These are phyloP conservation scores for Rhizopogon vesiculosus DNA, from an alignment of 768 basidiomycete genomes.

Conservation along the genomic window DNA sequence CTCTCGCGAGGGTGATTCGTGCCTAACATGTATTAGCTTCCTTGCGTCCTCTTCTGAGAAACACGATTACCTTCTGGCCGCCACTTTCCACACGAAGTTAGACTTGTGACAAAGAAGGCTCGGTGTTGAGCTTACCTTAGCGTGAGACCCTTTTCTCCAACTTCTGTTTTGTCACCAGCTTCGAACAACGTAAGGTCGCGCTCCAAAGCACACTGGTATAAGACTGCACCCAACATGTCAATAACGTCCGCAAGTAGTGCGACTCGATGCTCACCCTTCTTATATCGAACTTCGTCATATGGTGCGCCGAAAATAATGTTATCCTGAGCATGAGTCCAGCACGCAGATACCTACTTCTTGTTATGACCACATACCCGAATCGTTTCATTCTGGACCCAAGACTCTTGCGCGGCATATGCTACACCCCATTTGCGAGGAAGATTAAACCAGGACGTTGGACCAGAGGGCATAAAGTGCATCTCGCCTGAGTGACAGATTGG, in stretches of 20 bases:
- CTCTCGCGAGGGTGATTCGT: slow-evolving; percentile 54
- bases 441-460: slow-evolving; percentile 58
- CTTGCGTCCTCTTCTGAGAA: too few species aligned
- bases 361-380: slow-evolving; percentile 28
- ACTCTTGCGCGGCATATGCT: slow-evolving; percentile 79
- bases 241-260: background rate
- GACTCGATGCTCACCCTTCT: slow-evolving; percentile 25
- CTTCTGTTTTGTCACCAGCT: slow-evolving; percentile 65
- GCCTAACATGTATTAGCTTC: too few species aligned
- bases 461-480: slow-evolving; percentile 56
- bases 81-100: slow-evolving; percentile 27
- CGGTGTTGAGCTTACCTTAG: slow-evolving; percentile 26
- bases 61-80: slow-evolving; percentile 46
- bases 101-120: background rate
- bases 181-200: slow-evolving; percentile 42
- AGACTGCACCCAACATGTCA: too few species aligned
- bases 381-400: too few species aligned
- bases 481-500: slow-evolving; percentile 27
- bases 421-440: slow-evolving; percentile 67
- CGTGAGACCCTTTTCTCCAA: slow-evolving; percentile 67
- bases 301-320: slow-evolving; percentile 42
- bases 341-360: background rate
- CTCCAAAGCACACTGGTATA: slow-evolving; percentile 38
- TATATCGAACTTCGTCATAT: slow-evolving; percentile 39
- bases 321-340: slow-evolving; percentile 22